A percentile compares a stretch with the other conserved stretches of the same genome.
These are phyloP conservation scores for Thelephora aurantiotincta DNA, from an alignment of 768 basidiomycete genomes.

Conservation along the genomic window DNA sequence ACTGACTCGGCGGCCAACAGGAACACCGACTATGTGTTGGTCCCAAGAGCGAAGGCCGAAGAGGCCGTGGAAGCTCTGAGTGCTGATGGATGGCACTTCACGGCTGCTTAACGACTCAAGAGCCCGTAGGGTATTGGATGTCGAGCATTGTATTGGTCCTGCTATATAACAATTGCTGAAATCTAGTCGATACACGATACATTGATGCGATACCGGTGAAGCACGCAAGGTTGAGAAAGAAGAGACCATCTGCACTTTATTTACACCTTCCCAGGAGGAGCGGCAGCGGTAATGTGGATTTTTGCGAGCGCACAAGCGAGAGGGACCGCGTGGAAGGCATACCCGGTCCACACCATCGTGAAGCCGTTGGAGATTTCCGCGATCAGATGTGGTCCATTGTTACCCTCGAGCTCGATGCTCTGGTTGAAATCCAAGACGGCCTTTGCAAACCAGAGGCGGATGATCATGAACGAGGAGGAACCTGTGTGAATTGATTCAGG, in stretches of 20 bases:
- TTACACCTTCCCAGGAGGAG: constrained; percentile 21
- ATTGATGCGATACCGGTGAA: background rate
- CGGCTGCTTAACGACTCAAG: background rate
- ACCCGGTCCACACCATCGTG: constrained; percentile 70
- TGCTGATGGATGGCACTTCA: constrained; percentile 34
- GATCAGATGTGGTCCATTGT: constrained; percentile 40
- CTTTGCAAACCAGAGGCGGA: constrained; percentile 75
- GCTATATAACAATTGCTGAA: no score
- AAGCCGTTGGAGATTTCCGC: constrained; percentile 61
- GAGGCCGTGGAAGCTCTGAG: constrained; percentile 29
- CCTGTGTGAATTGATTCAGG: constrained; percentile 24
- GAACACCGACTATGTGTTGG: constrained; percentile 55
- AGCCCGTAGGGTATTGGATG: background rate
- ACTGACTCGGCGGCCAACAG: constrained; percentile 17
- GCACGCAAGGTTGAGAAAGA: background rate
- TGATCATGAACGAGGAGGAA: constrained; percentile 50
- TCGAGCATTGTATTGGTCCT: no score
- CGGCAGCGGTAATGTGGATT: constrained; percentile 37
- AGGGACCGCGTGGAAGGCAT: constrained; percentile 60
- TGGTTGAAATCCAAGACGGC: constrained; percentile 66
- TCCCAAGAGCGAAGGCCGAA: constrained; percentile 28
- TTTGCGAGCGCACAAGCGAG: constrained; percentile 56
- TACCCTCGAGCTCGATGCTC: constrained; percentile 37
- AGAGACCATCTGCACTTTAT: no score
- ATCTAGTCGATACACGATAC: no score